A percentile compares a stretch with the other conserved stretches of the same genome.
Evolutionary conservation across 140 eudicot species (phyloP).

Genomic region (Senecio squalidus): DNA sequence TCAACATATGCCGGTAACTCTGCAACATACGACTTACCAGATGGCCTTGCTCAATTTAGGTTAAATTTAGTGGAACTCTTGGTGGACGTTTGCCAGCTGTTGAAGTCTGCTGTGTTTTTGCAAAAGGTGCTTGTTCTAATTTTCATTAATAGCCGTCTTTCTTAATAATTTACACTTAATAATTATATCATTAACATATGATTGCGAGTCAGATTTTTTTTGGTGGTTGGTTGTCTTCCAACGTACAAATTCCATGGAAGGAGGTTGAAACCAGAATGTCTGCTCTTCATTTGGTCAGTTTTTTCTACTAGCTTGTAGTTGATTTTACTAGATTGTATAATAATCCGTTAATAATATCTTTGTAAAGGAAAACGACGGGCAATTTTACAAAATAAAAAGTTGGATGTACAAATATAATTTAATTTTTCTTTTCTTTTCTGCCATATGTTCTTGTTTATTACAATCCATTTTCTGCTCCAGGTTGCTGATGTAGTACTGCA

Average conservation of each 20-base stretch:
- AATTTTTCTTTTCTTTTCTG: background rate
- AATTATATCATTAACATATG: background rate
- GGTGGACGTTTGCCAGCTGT: slow-evolving; percentile 84
- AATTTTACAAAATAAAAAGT: background rate
- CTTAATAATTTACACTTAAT: background rate
- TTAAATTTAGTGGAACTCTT: slow-evolving; percentile 72
- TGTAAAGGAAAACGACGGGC: background rate
- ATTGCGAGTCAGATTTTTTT: slow-evolving; percentile 50
- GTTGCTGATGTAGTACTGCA: slow-evolving; percentile 81
- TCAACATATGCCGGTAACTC: slow-evolving; percentile 46
- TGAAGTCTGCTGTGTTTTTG: slow-evolving; percentile 50
- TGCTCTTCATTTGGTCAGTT: slow-evolving; percentile 83
- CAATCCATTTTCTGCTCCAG: slow-evolving; percentile 34
- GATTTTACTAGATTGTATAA: background rate
- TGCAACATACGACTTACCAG: slow-evolving; percentile 61
- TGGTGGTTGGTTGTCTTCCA: slow-evolving; percentile 68
- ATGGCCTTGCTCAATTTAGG: slow-evolving; percentile 76
- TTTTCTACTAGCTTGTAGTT: slow-evolving; percentile 9
- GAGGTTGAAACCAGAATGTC: slow-evolving; percentile 87
- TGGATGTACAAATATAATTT: background rate
- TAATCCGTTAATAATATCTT: background rate
- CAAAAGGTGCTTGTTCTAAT: too few species aligned
- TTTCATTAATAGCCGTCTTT: too few species aligned
- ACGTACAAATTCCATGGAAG: slow-evolving; percentile 66
- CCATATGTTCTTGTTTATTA: background rate